Evolutionary conservation across 208 protist genomes (phyloP).

Genomic region (Tritrichomonas musculus): DNA sequence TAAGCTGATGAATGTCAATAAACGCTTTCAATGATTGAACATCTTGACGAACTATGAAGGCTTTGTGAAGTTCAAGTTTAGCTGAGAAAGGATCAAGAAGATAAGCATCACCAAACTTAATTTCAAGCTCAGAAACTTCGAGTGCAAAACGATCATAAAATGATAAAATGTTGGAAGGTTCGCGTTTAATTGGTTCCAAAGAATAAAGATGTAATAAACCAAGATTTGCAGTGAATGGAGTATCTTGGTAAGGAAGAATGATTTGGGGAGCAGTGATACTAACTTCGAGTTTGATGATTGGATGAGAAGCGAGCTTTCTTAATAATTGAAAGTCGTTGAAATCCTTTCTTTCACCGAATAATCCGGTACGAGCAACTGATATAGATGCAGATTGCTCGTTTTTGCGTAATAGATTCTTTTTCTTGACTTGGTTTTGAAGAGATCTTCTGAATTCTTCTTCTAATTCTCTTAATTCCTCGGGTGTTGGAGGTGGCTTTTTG

Average conservation of each 20-base stretch:
- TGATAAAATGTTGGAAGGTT: not conserved
- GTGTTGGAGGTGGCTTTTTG: not conserved
- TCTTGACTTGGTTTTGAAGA: too few species aligned
- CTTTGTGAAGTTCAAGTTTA: not conserved
- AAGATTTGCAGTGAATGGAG: not conserved
- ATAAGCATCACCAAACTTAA: not conserved
- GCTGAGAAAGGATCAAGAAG: not conserved
- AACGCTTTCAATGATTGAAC: not conserved
- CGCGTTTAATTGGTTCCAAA: not conserved
- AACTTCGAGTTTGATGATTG: not conserved
- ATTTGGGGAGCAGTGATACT: not conserved
- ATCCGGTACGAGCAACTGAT: too few species aligned
- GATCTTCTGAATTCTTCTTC: too few species aligned
- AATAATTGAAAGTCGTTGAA: too few species aligned
- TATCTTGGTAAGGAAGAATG: not conserved
- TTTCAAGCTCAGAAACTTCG: not conserved
- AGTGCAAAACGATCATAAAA: not conserved
- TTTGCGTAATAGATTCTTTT: too few species aligned
- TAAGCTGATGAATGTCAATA: not conserved
- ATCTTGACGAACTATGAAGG: not conserved
- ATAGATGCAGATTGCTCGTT: too few species aligned
- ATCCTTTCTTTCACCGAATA: too few species aligned
- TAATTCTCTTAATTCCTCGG: too few species aligned
- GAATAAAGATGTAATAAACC: not conserved
- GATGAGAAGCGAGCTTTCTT: not conserved